Evolutionary conservation across 2,329 filamentous ascomycete species (phyloP).

Genomic region (Neoascochyta sp.): DNA sequence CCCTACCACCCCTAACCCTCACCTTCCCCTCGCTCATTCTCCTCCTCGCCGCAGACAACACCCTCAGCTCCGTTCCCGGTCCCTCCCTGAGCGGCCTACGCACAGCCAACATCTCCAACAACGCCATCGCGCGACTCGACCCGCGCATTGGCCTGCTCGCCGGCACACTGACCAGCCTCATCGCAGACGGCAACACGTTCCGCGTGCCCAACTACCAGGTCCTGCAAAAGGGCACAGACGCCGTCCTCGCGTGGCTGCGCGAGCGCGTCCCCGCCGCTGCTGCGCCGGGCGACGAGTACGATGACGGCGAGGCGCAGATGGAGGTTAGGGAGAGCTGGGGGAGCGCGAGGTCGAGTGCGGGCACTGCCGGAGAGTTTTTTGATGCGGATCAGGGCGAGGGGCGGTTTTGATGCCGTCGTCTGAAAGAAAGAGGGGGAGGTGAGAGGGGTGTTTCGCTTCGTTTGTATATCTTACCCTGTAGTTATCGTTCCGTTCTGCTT

Average conservation of each 20-base stretch:
- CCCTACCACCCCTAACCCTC: constrained; percentile 63
- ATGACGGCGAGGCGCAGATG: too few relatives aligned
- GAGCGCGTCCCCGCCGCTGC: constrained; percentile 73
- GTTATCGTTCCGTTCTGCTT: too few relatives aligned
- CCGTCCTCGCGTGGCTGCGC: constrained; percentile 74
- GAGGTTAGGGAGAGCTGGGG: constrained; percentile 22
- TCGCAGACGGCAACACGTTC: constrained; percentile 83
- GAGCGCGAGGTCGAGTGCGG: constrained; percentile 17
- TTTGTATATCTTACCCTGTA: too few relatives aligned
- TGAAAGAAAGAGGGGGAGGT: too few relatives aligned
- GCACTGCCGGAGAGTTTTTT: constrained; percentile 25
- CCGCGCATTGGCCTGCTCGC: constrained; percentile 75
- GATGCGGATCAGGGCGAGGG: constrained; percentile 16
- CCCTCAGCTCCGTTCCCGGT: constrained; percentile 67
- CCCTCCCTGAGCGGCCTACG: constrained; percentile 70
- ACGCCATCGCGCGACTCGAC: constrained; percentile 78
- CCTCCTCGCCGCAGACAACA: constrained; percentile 75
- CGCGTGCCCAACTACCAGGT: constrained; percentile 81
- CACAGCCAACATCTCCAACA: constrained; percentile 76
- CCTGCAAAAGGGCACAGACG: constrained; percentile 81
- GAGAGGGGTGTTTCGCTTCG: too few relatives aligned
- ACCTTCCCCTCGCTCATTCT: constrained; percentile 68
- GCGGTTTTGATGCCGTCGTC: too few relatives aligned
- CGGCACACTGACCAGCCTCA: constrained; percentile 62
- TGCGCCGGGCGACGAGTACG: too few relatives aligned